Conservation (phyloP, 2,329 filamentous ascomycete species). For the Alternaria dauci region DNA sequence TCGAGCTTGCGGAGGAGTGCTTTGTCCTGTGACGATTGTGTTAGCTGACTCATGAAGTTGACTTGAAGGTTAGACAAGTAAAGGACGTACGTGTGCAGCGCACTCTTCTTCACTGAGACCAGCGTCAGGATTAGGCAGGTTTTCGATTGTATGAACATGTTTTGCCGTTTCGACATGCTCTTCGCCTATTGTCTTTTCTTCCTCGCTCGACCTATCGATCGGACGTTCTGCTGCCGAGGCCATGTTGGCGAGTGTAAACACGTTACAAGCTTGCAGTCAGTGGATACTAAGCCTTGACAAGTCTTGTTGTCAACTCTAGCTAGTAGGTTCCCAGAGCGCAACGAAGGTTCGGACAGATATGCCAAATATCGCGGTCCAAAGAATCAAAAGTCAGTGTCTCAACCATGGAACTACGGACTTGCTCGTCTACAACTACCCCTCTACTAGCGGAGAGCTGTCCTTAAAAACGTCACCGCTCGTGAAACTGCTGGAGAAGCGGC, state of each 20-base stretch:
- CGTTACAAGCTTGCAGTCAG: background rate
- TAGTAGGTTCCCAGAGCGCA: background rate
- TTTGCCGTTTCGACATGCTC: slow-evolving; percentile 18
- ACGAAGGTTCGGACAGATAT: background rate
- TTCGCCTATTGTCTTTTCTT: slow-evolving; percentile 30
- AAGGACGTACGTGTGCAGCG: slow-evolving; percentile 63
- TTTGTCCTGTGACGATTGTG: slow-evolving; percentile 61
- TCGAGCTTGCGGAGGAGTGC: slow-evolving; percentile 70
- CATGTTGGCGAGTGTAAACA: slow-evolving; percentile 17
- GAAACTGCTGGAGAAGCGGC: slow-evolving; percentile 4
- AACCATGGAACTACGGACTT: slow-evolving; percentile 6
- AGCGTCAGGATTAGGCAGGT: slow-evolving; percentile 66
- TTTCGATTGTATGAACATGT: slow-evolving; percentile 25
- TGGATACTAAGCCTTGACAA: background rate
- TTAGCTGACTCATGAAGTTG: background rate
- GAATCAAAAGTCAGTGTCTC: background rate
- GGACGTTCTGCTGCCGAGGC: slow-evolving; percentile 32
- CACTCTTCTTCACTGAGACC: slow-evolving; percentile 70
- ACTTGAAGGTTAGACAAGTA: background rate
- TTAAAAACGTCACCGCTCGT: slow-evolving; percentile 8
- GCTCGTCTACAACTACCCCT: background rate
- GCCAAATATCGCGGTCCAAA: background rate
- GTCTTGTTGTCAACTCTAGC: background rate
- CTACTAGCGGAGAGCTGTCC: background rate
- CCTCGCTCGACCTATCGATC: slow-evolving; percentile 28